These are phyloP conservation scores for Sporothrix variecibatus DNA, from an alignment of 2,329 filamentous ascomycete genomes.

Conservation along the genomic window DNA sequence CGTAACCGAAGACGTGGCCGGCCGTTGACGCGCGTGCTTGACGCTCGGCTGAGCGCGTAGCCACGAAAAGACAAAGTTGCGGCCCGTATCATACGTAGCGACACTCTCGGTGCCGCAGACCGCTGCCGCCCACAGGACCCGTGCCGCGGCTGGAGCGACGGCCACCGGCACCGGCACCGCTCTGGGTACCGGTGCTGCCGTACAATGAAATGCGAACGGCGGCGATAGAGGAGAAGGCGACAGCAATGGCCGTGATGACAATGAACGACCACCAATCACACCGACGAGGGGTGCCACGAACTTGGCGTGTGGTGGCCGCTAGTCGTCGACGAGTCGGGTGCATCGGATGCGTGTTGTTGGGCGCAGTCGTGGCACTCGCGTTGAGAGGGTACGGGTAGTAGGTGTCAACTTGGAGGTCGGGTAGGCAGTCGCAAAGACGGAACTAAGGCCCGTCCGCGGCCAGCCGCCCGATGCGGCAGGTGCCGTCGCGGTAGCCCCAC, in stretches of 20 bases:
- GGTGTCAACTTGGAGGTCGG: slow-evolving; percentile 56
- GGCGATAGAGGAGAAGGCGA: slow-evolving; percentile 55
- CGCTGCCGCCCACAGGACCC: slow-evolving; percentile 3
- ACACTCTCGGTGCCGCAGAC: slow-evolving; percentile 40
- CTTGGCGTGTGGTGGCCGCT: slow-evolving; percentile 44
- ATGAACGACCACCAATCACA: slow-evolving; percentile 61
- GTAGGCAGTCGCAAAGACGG: slow-evolving; percentile 59
- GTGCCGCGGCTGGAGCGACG: slow-evolving; percentile 32
- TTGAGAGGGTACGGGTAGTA: slow-evolving; percentile 61
- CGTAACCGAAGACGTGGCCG: slow-evolving; percentile 44
- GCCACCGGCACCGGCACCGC: not conserved
- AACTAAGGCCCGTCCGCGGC: slow-evolving; percentile 47
- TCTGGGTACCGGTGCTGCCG: slow-evolving; percentile 10
- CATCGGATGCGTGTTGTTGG: slow-evolving; percentile 34
- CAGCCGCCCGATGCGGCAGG: slow-evolving; percentile 60
- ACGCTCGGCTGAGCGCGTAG: slow-evolving; percentile 48
- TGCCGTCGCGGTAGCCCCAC: slow-evolving; percentile 68
- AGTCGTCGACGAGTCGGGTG: slow-evolving; percentile 22
- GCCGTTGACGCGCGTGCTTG: slow-evolving; percentile 47
- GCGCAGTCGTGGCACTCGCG: slow-evolving; percentile 23
- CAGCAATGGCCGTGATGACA: slow-evolving; percentile 53
- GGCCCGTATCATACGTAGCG: slow-evolving; percentile 49
- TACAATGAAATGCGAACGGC: slow-evolving; percentile 45
- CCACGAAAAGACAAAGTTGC: slow-evolving; percentile 55
- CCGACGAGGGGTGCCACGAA: slow-evolving; percentile 65